Evolutionary conservation across 495 filamentous ascomycete species (phyloP).

Genomic region (Hypoxylon rickii): DNA sequence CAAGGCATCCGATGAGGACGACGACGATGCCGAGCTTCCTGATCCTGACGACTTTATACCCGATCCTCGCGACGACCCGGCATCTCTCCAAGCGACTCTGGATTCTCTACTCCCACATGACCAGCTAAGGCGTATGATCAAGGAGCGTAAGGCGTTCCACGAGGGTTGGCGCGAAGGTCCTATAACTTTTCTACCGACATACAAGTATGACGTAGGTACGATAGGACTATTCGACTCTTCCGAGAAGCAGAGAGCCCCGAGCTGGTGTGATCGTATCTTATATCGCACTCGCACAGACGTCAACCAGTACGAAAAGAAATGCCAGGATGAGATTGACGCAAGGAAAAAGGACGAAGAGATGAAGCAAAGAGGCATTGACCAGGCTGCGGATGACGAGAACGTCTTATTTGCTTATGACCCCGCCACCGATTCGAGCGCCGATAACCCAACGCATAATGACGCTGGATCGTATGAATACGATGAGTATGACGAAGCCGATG

Average conservation of each 20-base stretch:
- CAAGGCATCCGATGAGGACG: conserved; percentile 41
- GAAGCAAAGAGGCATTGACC: conserved; percentile 75
- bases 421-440: conserved; percentile 63
- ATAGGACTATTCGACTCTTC: conserved; percentile 91
- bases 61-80: conserved; percentile 57
- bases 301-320: conserved; percentile 68
- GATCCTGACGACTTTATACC: conserved; percentile 60
- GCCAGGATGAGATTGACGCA: conserved; percentile 66
- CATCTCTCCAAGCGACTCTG: conserved; percentile 79
- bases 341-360: conserved; percentile 81
- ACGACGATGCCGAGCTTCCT: conserved; percentile 49
- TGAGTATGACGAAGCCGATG: conserved; percentile 60
- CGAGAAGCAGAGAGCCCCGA: conserved; percentile 88
- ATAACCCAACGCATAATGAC: conserved; percentile 41
- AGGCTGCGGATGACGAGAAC: conserved; percentile 76
- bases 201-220: conserved; percentile 96
- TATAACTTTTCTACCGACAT: conserved; percentile 89
- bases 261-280: conserved; percentile 98
- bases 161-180: conserved; percentile 90
- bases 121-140: conserved; percentile 77
- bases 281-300: conserved; percentile 76
- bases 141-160: conserved; percentile 75
- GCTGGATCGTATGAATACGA: conserved; percentile 59
- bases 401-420: conserved; percentile 92
- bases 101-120: conserved; percentile 87